Percentiles rank a stretch among this genome's conserved stretches.
Evolutionary conservation across 805 yeast genomes (phyloP).

Genomic region (Zygotorulaspora danielsina): DNA sequence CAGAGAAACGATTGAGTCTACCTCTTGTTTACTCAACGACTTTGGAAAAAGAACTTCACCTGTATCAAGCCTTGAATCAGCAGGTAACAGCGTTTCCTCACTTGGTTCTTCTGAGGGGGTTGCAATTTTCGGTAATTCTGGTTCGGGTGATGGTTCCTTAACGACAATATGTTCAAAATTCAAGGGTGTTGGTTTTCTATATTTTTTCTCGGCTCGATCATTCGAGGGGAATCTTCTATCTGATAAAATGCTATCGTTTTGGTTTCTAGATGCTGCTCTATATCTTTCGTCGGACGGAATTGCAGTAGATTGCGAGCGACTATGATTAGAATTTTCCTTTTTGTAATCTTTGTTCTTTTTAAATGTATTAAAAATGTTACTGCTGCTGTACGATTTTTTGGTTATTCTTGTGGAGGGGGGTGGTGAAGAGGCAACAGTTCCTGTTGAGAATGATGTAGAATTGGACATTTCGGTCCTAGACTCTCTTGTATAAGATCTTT

Average conservation of each 20-base stretch:
- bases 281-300: background rate
- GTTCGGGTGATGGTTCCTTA: background rate
- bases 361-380: constrained; percentile 29
- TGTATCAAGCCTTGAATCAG: constrained; percentile 32
- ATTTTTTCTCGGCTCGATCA: background rate
- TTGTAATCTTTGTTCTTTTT: constrained; percentile 19
- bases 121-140: background rate
- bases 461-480: constrained; percentile 12
- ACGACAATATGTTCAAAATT: constrained; percentile 18
- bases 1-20: constrained; percentile 66
- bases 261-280: background rate
- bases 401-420: constrained; percentile 22
- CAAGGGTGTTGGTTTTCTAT: constrained; percentile 31
- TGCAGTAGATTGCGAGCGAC: background rate
- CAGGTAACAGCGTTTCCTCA: constrained; percentile 3
- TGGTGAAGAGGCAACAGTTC: constrained; percentile 7
- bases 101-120: background rate
- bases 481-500: background rate
- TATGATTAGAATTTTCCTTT: background rate
- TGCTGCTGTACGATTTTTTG: constrained; percentile 30
- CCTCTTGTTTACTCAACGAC: constrained; percentile 59
- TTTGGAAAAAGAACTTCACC: constrained; percentile 71
- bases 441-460: constrained; percentile 18
- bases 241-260: background rate
- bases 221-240: background rate